Base-by-base conservation (phyloP, 2,329 filamentous ascomycete species). In the Xylaria sp. region DNA sequence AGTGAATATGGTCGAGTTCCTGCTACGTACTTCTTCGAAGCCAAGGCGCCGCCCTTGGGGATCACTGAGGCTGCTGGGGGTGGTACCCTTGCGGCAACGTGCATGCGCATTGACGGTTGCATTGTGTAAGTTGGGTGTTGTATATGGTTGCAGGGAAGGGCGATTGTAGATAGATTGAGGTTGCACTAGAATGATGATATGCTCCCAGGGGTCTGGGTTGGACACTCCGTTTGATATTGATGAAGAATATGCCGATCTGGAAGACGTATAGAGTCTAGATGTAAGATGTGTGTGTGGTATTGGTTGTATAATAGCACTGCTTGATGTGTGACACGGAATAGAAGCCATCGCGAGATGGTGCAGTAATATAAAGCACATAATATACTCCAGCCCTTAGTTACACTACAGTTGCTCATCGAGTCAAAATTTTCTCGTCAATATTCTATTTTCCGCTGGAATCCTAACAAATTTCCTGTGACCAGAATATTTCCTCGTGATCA, bases 41-140 rank as follows among this genome's bases (percentile, higher is more conserved):
- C 56, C 27, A 72, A 55, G 49, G 72, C 62, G 17, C 69, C 67
- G 53, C 69, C 68, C 65, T 65, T 75, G 47, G 65, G 61, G 45
- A 31, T 9, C 55, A 69, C 11, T 39, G 61, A 15, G n/a, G 55
- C 20, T n/a, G 42, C 20, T 5, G 63, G 57, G 17, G 61, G 65
- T 20, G 68, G 62, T 57, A 61, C 65, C 58, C 69, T 69, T 11
- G 68, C 65, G 66, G 72, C 68, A 25, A 69, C 63, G 47, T 68
- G 72, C 72, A 75, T 72, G 38, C 59, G 66, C 50, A 53, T 69
- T 29, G 61, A 65, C 45, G 68, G 63, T 63, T 68, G 66, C 68
- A 71, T 70, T 13, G 17, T 65, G 51, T 50, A 50, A 45, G 27
- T 64, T 56, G 49, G 27, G 59, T 60, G 36, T 60, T 13, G 11